A percentile compares a stretch with the other conserved stretches of the same genome.
These are phyloP conservation scores for Moricandia arvensis DNA, from an alignment of 345 rosid genomes.

Conservation along the genomic window DNA sequence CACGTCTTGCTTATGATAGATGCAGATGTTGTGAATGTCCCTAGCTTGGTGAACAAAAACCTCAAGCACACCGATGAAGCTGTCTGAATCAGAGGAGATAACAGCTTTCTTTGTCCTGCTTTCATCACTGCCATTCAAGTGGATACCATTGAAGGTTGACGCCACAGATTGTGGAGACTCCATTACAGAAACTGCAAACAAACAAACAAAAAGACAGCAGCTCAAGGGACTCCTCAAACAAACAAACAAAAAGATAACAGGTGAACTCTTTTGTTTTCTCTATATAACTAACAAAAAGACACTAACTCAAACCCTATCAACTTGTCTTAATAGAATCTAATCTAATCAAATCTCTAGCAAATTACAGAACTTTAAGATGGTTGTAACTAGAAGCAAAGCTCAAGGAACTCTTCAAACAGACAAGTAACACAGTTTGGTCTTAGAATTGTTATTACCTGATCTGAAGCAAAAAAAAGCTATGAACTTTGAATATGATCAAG, in stretches of 20 bases:
- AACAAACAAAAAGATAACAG: no score
- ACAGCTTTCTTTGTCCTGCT: constrained; percentile 39
- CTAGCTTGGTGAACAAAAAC: constrained; percentile 89
- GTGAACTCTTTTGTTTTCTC: no score
- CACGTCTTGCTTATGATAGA: constrained; percentile 98
- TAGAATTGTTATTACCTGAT: constrained; percentile 18
- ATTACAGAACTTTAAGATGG: not conserved
- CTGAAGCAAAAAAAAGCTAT: constrained; percentile 12
- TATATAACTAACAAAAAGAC: constrained; percentile 1
- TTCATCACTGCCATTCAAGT: constrained; percentile 43
- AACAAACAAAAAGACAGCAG: not conserved
- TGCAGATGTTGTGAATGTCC: constrained; percentile 97
- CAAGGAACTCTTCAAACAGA: not conserved
- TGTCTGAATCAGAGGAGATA: constrained; percentile 33
- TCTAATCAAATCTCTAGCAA: not conserved
- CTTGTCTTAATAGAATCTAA: not conserved
- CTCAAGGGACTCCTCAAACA: constrained; percentile 1
- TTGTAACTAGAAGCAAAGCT: not conserved
- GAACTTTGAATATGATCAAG: constrained; percentile 15
- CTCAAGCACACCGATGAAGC: constrained; percentile 62
- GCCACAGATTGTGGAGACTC: constrained; percentile 95
- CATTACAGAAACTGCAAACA: constrained; percentile 46
- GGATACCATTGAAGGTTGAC: constrained; percentile 58
- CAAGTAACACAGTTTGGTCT: not conserved
- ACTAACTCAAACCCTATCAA: not conserved